Evolutionary conservation across 2,329 filamentous ascomycete species (phyloP).

Genomic region (Stemphylium beticola): DNA sequence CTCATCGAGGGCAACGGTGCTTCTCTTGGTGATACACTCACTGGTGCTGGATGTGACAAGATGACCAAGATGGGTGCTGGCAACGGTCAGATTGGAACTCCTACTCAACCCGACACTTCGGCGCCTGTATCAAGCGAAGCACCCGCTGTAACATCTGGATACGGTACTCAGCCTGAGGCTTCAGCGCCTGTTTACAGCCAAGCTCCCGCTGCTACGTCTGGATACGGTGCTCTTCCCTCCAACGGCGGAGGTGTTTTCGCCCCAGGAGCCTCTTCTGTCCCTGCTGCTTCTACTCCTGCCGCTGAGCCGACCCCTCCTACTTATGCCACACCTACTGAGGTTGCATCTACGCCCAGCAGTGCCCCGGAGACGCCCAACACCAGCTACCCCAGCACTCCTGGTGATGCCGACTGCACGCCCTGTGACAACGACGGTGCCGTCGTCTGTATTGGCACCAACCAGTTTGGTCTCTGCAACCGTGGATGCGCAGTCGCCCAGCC

Average conservation of each 20-base stretch:
- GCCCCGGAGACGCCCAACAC: conserved; percentile 13
- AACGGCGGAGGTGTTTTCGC: conserved; percentile 34
- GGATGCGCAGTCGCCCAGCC: conserved; percentile 50
- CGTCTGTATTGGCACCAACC: conserved; percentile 51
- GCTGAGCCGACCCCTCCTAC: conserved; percentile 3
- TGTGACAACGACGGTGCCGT: conserved; percentile 52
- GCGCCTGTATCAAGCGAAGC: conserved; percentile 3
- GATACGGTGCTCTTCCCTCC: conserved; percentile 4
- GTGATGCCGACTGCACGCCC: conserved; percentile 32
- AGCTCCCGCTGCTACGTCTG: conserved; percentile 4
- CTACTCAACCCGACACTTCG: conserved; percentile 15
- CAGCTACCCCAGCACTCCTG: conserved; percentile 15
- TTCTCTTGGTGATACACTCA: conserved; percentile 38
- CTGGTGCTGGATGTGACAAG: conserved; percentile 38
- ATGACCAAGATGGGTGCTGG: conserved; percentile 42
- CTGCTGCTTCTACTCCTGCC: conserved; percentile 14
- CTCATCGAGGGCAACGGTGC: conserved; percentile 47
- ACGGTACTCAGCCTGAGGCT: conserved; percentile 1
- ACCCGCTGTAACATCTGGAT: not conserved
- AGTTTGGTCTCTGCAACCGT: conserved; percentile 55
- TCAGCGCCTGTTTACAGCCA: conserved; percentile 1
- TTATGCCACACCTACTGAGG: conserved; percentile 9
- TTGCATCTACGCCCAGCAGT: conserved; percentile 11
- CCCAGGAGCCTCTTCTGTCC: conserved; percentile 40
- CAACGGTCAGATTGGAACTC: conserved; percentile 36